Percentiles rank a stretch among this genome's conserved stretches.
Evolutionary conservation across 1,284 basidiomycete species (phyloP).

Genomic region (Violaceomyces palustris): DNA sequence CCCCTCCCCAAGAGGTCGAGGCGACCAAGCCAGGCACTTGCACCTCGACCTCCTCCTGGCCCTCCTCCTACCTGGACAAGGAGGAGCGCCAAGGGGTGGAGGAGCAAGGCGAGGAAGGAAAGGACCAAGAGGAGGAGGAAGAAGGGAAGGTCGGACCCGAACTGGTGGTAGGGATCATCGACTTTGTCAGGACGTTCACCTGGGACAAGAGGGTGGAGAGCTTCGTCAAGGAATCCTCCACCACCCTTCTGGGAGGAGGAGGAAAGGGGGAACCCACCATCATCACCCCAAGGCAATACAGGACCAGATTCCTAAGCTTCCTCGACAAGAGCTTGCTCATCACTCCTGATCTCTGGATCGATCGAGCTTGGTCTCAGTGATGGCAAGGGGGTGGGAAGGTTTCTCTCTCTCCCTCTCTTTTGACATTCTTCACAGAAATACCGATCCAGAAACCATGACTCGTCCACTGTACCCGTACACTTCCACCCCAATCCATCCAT

Average conservation of each 20-base stretch:
- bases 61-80: too few relatives aligned
- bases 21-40: too few relatives aligned
- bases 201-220: conserved; percentile 98
- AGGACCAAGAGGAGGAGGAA: too few relatives aligned
- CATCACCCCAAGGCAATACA: conserved; percentile 50
- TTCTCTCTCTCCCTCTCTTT: background rate
- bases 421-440: too few relatives aligned
- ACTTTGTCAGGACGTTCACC: conserved; percentile 87
- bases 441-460: too few relatives aligned
- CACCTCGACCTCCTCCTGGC: too few relatives aligned
- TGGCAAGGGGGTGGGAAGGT: background rate
- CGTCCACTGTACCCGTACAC: too few relatives aligned
- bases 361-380: conserved; percentile 30
- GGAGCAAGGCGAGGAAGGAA: conserved; percentile 12
- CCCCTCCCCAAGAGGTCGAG: too few relatives aligned
- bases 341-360: conserved; percentile 45
- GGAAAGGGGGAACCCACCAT: conserved; percentile 49
- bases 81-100: too few relatives aligned
- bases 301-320: conserved; percentile 48
- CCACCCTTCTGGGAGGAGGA: conserved; percentile 72
- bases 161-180: conserved; percentile 87
- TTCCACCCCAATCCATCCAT: too few relatives aligned
- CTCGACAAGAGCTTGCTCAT: conserved; percentile 41
- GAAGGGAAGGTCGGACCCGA: conserved; percentile 35
- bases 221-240: conserved; percentile 96